Conservation (phyloP, 805 yeast genomes). For the Suhomyces tanzawaensis region DNA sequence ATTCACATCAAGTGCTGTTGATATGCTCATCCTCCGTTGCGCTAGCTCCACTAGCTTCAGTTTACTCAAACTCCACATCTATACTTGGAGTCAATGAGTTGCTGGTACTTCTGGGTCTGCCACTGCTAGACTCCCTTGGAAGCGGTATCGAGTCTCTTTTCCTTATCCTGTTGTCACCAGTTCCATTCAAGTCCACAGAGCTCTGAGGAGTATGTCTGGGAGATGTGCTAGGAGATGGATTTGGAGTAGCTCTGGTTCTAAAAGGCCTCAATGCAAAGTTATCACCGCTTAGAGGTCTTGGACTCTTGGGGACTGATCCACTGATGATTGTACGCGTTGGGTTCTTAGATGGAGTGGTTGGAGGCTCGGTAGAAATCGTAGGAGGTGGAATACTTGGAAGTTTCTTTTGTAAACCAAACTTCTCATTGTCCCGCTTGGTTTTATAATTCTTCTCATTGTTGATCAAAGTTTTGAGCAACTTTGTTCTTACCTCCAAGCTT, state of each 20-base stretch:
- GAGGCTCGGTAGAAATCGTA: slow-evolving; percentile 10
- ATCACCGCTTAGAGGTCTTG: slow-evolving; percentile 25
- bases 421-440: slow-evolving; percentile 31
- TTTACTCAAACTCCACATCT: slow-evolving; percentile 28
- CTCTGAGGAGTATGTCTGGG: slow-evolving; percentile 28
- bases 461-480: slow-evolving; percentile 19
- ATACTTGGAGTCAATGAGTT: slow-evolving; percentile 23
- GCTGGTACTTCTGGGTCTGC: slow-evolving; percentile 19
- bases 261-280: slow-evolving; percentile 41
- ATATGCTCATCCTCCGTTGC: too few species aligned
- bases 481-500: slow-evolving; percentile 18
- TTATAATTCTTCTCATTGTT: slow-evolving; percentile 27
- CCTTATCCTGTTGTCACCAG: slow-evolving; percentile 2
- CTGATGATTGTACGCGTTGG: slow-evolving; percentile 6
- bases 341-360: slow-evolving; percentile 11
- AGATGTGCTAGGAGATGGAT: slow-evolving; percentile 38
- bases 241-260: slow-evolving; percentile 39
- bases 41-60: too few species aligned
- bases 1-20: too few species aligned
- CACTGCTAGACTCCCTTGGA: background rate
- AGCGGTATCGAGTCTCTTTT: slow-evolving; percentile 2
- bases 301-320: slow-evolving; percentile 14
- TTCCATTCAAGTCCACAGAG: slow-evolving; percentile 11
- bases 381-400: slow-evolving; percentile 15
- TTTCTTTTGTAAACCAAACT: slow-evolving; percentile 21